A percentile compares a stretch with the other conserved stretches of the same genome.
Conservation (phyloP, 129 eudicot genomes). For the Silybum marianum region DNA sequence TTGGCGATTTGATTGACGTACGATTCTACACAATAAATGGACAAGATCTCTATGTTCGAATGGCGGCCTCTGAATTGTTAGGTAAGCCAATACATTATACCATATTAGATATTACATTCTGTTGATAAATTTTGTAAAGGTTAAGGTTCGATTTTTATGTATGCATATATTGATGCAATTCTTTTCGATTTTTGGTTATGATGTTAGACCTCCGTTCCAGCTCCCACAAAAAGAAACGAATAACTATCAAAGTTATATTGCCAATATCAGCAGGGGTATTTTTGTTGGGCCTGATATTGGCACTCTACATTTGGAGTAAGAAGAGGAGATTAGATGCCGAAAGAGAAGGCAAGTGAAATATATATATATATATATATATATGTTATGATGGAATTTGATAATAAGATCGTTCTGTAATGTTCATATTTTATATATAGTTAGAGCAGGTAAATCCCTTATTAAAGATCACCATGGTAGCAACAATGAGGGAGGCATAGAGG, state of each 20-base stretch:
- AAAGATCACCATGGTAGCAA: background rate
- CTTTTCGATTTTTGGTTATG: background rate
- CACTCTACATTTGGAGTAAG: conserved; percentile 2
- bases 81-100: background rate
- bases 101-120: no score
- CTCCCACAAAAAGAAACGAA: background rate
- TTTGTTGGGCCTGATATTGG: conserved; percentile 13
- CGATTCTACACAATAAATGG: conserved; percentile 7
- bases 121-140: background rate
- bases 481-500: background rate
- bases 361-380: no score
- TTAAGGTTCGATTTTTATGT: background rate
- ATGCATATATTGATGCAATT: background rate
- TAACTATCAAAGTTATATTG: background rate
- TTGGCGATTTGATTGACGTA: conserved; percentile 34
- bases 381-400: background rate
- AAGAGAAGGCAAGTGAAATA: conserved; percentile 5
- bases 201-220: background rate
- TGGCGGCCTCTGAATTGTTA: conserved; percentile 27
- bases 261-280: background rate
- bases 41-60: conserved; percentile 34
- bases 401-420: background rate
- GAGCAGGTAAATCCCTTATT: background rate
- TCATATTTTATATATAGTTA: background rate
- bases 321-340: conserved; percentile 17